Base-by-base conservation (phyloP, 495 filamentous ascomycete genomes). In the Neurospora sp. region DNA sequence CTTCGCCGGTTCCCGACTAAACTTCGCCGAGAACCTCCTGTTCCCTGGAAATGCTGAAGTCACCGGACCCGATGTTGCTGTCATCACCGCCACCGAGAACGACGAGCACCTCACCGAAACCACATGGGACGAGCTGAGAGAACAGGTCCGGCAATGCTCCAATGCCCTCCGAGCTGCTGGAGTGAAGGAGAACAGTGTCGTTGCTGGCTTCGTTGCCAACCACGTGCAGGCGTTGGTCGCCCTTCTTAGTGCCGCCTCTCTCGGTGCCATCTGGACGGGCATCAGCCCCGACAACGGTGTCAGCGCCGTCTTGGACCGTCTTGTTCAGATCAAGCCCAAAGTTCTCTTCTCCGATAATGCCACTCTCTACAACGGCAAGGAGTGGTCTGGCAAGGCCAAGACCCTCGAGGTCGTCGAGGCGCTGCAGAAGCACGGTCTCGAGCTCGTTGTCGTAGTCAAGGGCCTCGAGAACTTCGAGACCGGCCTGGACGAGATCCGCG, bases 11-110 rank as follows among this genome's bases (percentile, higher is more conserved):
- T 89, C 92, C 24, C 89, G 83, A 69, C 83, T 97, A 72, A 98
- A 98, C 78, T 97, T 97, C 80, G 93, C 94, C 31, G 92, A 97
- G 83, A 98, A 98, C 81, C 86, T 98, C 39, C 87, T 98, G 8
- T 97, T 89, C 79, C 94, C 94, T 6, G 82, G 84, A 17, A 85
- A 85, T 59, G 77, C 72, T 31, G 70, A 77, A 6, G 73, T 84
- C 48, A 79, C 86, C 24, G 88, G 89, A 34, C 82, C 88, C 73
- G 88, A 90, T 69, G 83, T 89, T 71, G 93, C 93, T 31, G 83
- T 94, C 34, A 90, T 96, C 76, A 90, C 89, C 43, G 92, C 86
- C 7, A 94, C 92, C 13, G 93, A 96, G 81, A 73, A 81, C 31
- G 87, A 86, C 8, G 84, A 84, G 34, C 84, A 93, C 39, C 88